These are phyloP conservation scores for Metschnikowia noctiluminum DNA, from an alignment of 805 yeast species.

Conservation along the genomic window DNA sequence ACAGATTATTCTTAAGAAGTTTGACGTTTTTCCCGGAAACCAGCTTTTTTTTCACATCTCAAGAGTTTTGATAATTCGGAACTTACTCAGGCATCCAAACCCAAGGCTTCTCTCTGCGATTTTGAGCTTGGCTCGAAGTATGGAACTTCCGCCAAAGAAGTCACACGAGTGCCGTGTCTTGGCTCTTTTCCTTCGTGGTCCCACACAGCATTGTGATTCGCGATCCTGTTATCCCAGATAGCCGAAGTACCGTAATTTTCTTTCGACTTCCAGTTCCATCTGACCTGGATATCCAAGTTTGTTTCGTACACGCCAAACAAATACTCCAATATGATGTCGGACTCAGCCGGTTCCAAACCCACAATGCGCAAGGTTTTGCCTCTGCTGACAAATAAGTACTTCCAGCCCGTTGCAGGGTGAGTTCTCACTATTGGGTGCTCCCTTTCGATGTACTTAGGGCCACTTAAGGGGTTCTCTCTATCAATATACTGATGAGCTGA, in stretches of 20 bases:
- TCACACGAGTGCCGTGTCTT: conserved; percentile 36
- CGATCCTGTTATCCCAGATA: conserved; percentile 55
- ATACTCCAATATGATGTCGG: conserved; percentile 8
- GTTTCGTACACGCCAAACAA: conserved; percentile 8
- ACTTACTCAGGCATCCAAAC: conserved; percentile 18
- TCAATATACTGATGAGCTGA: conserved; percentile 37
- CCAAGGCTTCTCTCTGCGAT: conserved; percentile 50
- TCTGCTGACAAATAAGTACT: conserved; percentile 24
- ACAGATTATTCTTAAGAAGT: neutral
- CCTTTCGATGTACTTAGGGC: conserved; percentile 24
- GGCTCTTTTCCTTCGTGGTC: conserved; percentile 44
- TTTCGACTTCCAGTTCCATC: conserved; percentile 10
- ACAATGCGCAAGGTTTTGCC: conserved; percentile 25
- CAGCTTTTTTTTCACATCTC: neutral
- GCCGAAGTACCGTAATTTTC: conserved; percentile 49
- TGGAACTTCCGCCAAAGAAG: conserved; percentile 51
- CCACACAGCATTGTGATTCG: conserved; percentile 51
- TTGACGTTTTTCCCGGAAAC: no score
- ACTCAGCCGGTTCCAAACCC: conserved; percentile 25
- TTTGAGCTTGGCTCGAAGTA: conserved; percentile 45
- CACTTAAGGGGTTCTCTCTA: conserved; percentile 28
- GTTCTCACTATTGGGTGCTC: conserved; percentile 27
- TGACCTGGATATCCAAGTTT: conserved; percentile 47
- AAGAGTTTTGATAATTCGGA: neutral
- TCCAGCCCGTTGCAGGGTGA: conserved; percentile 31